Base-by-base conservation (phyloP, 257 asterid species). In the Coffea canephora region DNA sequence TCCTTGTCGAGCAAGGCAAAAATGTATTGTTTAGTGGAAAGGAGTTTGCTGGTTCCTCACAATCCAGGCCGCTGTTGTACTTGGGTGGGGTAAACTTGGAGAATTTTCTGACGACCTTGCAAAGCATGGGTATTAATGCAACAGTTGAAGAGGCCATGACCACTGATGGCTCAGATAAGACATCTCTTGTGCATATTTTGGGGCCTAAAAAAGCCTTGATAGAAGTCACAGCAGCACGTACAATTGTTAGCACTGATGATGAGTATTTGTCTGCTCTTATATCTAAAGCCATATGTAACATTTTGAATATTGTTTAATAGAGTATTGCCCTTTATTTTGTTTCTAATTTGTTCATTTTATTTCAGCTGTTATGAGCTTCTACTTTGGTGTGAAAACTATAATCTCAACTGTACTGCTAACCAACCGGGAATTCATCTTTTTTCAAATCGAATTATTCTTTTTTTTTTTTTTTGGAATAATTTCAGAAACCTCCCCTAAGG, bases 1-100 rank as follows among this genome's bases (percentile, higher is more conserved):
- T 94, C 23, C 57, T 80, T 73, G 66, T 86, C 0, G 92, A 89
- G 83, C 86, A 81, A 46, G 97, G 96, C 49, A 92, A 88, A 75
- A 78, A 85, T 71, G 80, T 79, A 66, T 64, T 91, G 76, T 78
- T 81, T 65, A 49, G 71, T 3, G 87, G 87, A 77, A 83, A 86
- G 3, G 86, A 85, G 21, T 85, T 70, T 82, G 77, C 59, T 74
- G 62, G 23, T 13, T 78, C 89, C 70, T 71, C 93, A 25, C 84
- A 49, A 69, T 69, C 76, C 16, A 86, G 88, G 87, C 88, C 86
- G 48, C 27, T 81, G 80, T 65, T 85, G 77, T 86, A 82, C 74
- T 76, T 84, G 79, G 97, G 97, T n/a, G 82, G 86, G 78, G 76
- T 87, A 18, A 79, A 91, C 49, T 49, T 76, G 77, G 74, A 86